Evolutionary conservation across 83 land plant species (phyloP).

Genomic region (Picea abies): DNA sequence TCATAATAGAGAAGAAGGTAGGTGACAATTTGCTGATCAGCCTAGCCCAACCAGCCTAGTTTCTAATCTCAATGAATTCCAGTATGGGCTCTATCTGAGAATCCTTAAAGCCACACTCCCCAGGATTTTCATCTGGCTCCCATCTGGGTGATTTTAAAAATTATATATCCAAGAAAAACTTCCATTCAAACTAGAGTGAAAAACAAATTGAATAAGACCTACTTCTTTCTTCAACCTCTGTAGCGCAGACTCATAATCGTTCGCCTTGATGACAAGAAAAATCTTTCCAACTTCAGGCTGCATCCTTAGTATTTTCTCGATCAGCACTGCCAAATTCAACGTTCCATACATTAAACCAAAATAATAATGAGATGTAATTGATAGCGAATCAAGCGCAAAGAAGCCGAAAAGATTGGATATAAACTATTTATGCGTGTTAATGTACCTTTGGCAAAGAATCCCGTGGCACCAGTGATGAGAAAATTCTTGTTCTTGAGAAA

Average conservation of each 20-base stretch:
- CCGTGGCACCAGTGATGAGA: slow-evolving; percentile 15
- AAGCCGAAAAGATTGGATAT: not conserved
- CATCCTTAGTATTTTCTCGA: slow-evolving; percentile 72
- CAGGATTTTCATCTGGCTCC: too few relatives aligned
- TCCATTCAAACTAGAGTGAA: too few relatives aligned
- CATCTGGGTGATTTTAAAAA: too few relatives aligned
- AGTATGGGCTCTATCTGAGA: too few relatives aligned
- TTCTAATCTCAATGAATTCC: too few relatives aligned
- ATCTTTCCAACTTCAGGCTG: slow-evolving; percentile 67
- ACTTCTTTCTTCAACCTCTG: slow-evolving; percentile 62
- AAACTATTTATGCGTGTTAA: not conserved
- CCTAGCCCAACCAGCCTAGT: too few relatives aligned
- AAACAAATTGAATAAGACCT: slow-evolving; percentile 8
- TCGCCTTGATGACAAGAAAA: slow-evolving; percentile 61
- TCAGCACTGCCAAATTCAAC: slow-evolving; percentile 40
- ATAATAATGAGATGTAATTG: not conserved
- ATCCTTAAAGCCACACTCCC: too few relatives aligned
- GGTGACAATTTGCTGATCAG: too few relatives aligned
- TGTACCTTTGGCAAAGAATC: slow-evolving; percentile 17
- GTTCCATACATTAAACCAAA: not conserved
- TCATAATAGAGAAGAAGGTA: too few relatives aligned
- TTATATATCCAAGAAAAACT: too few relatives aligned
- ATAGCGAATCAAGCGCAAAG: not conserved
- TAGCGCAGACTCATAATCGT: slow-evolving; percentile 44
- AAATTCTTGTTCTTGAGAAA: slow-evolving; percentile 15